Base-by-base conservation (phyloP, 2,329 filamentous ascomycete genomes). In the Colletotrichum sp. region DNA sequence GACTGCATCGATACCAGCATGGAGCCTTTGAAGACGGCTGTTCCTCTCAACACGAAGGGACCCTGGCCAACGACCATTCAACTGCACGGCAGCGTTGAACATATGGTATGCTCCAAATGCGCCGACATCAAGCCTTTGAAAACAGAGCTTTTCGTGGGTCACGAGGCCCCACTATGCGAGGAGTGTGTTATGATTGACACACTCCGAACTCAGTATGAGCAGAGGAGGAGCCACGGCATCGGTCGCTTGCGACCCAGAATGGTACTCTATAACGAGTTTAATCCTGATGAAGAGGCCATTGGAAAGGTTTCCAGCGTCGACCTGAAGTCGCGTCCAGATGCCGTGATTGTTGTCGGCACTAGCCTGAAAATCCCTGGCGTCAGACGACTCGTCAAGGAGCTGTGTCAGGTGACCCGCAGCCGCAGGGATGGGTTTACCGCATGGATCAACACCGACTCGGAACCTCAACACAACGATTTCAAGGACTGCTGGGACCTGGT, bases 61-160 rank as follows among this genome's bases (percentile, higher is more conserved):
- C 96, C 96, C 18, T 99, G 97, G 97, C 97, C 97, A 4, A 93
- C 92, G 79, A 98, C 97, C 1, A 92, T 99, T 77, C 97, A 99
- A 84, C 90, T 99, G 10, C 97, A 99, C 80, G 97, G 97, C 49
- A 96, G 96, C 21, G 90, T 99, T 44, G 93, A 96, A 81, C 97
- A 98, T 84, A 99, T 99, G 96, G 94, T 98, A 18, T 99, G 97
- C 85, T 95, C 95, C 60, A 99, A 99, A 84, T 99, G 97, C 84
- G 91, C 92, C 79, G 89, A 94, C 75, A 89, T 98, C 10, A 91
- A 92, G 60, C 90, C 94, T 68, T 96, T 99, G 80, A 89, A 98
- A 78, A 90, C 93, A 10, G 90, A 92, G 9, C 88, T 98, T 59
- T 99, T 99, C 83, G 90, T 95, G 71, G 95, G 96, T 3, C 94